Percentiles rank a stretch among this genome's conserved stretches.
Conservation (phyloP, 1,284 basidiomycete species). For the Ganoderma leucocontextum region DNA sequence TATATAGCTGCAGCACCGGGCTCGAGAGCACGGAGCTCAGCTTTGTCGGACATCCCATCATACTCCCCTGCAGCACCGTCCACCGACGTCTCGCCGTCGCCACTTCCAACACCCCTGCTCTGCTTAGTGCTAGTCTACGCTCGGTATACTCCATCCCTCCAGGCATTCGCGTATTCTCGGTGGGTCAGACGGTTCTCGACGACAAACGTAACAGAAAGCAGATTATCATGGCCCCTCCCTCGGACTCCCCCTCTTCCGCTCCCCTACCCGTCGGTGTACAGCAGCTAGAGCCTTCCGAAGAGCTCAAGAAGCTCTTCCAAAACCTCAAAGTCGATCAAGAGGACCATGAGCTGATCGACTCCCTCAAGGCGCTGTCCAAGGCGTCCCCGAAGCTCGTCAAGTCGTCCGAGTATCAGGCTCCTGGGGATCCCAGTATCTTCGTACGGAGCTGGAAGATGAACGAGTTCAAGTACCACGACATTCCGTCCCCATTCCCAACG, state of each 20-base stretch:
- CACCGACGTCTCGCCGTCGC: neutral
- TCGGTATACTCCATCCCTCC: neutral
- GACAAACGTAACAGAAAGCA: neutral
- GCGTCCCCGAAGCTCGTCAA: slow-evolving; percentile 67
- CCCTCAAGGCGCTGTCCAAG: slow-evolving; percentile 58
- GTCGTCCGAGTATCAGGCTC: slow-evolving; percentile 60
- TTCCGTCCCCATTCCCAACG: slow-evolving; percentile 91
- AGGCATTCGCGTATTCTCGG: neutral
- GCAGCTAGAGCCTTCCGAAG: slow-evolving; percentile 4
- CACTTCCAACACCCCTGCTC: neutral
- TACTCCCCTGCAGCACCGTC: neutral
- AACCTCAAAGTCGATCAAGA: slow-evolving; percentile 38
- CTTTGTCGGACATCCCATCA: neutral
- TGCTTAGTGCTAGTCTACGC: neutral
- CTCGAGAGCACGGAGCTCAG: neutral
- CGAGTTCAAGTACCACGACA: slow-evolving; percentile 90
- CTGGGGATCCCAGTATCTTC: slow-evolving; percentile 58
- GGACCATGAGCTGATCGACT: slow-evolving; percentile 65
- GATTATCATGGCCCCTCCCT: slow-evolving; percentile 23
- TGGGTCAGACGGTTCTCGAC: neutral
- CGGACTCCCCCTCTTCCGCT: slow-evolving; percentile 13
- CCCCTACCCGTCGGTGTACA: slow-evolving; percentile 8
- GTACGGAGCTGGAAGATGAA: slow-evolving; percentile 95
- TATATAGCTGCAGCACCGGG: neutral
- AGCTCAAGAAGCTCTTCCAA: slow-evolving; percentile 26